A percentile compares a stretch with the other conserved stretches of the same genome.
These are phyloP conservation scores for Vachellia collinsii DNA, from an alignment of 306 rosid species.

Conservation along the genomic window DNA sequence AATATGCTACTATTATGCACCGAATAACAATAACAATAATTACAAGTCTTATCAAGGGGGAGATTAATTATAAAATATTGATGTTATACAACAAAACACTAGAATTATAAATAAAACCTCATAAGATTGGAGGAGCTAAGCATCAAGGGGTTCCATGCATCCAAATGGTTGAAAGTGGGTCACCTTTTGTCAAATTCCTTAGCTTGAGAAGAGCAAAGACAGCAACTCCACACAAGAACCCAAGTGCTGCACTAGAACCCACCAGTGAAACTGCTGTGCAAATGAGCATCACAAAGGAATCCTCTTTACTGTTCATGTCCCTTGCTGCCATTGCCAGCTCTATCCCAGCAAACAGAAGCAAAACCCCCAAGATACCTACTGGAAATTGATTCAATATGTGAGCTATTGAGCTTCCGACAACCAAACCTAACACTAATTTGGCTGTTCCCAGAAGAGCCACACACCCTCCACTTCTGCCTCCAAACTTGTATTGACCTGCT, in stretches of 20 bases:
- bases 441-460: slow-evolving; percentile 68
- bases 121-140: not conserved
- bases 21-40: not conserved
- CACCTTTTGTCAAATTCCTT: slow-evolving; percentile 47
- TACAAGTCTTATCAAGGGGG: not conserved
- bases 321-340: slow-evolving; percentile 71
- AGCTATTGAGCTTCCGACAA: slow-evolving; percentile 61
- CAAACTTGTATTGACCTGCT: slow-evolving; percentile 77
- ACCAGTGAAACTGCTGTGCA: slow-evolving; percentile 60
- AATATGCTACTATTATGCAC: not conserved
- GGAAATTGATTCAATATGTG: slow-evolving; percentile 55
- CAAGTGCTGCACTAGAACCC: slow-evolving; percentile 67
- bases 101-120: not conserved
- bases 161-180: slow-evolving; percentile 37
- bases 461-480: slow-evolving; percentile 79
- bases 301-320: slow-evolving; percentile 61
- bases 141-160: slow-evolving; percentile 12
- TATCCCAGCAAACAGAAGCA: slow-evolving; percentile 68
- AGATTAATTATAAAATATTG: too few species aligned
- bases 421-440: slow-evolving; percentile 59
- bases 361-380: slow-evolving; percentile 64
- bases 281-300: slow-evolving; percentile 62
- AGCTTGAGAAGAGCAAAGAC: slow-evolving; percentile 46
- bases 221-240: slow-evolving; percentile 56
- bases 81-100: not conserved